phyloP scores from a whole-genome alignment of 2,329 filamentous ascomycete genomes.

The Exophiala spinifera region DNA sequence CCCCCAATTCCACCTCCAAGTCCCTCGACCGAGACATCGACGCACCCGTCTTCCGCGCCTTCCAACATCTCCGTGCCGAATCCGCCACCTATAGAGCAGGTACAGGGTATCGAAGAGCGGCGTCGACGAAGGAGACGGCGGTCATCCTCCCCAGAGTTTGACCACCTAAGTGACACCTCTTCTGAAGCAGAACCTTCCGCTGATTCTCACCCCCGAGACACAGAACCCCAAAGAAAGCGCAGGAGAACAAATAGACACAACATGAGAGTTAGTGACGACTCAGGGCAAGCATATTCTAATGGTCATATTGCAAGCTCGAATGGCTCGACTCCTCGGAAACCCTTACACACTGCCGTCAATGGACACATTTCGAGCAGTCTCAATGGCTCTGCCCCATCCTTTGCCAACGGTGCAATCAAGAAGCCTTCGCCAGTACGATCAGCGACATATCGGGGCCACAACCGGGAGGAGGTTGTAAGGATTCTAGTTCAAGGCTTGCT shows the following conservation, averaged over 20 bases:
- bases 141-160: slow-evolving; percentile 11
- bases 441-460: slow-evolving; percentile 72
- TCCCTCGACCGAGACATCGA: slow-evolving; percentile 4
- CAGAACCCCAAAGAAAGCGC: slow-evolving; percentile 52
- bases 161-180: slow-evolving; percentile 27
- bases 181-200: slow-evolving; percentile 30
- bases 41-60: slow-evolving; percentile 21
- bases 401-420: slow-evolving; percentile 41
- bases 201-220: slow-evolving; percentile 32
- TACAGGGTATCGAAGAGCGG: slow-evolving; percentile 12
- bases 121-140: slow-evolving; percentile 25
- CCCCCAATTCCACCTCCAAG: slow-evolving; percentile 27
- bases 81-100: slow-evolving; percentile 23
- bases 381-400: slow-evolving; percentile 38
- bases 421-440: slow-evolving; percentile 30
- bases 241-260: slow-evolving; percentile 53
- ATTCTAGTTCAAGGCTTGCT: slow-evolving; percentile 87
- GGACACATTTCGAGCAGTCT: slow-evolving; percentile 47
- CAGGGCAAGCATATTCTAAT: slow-evolving; percentile 50
- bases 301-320: slow-evolving; percentile 57
- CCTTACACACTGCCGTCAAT: slow-evolving; percentile 51
- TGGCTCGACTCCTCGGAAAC: slow-evolving; percentile 52
- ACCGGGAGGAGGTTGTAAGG: slow-evolving; percentile 87
- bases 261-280: slow-evolving; percentile 63
- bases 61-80: slow-evolving; percentile 13